phyloP scores from a whole-genome alignment of 352 stramenopile genomes.

The Globisporangium heterothallicum region DNA sequence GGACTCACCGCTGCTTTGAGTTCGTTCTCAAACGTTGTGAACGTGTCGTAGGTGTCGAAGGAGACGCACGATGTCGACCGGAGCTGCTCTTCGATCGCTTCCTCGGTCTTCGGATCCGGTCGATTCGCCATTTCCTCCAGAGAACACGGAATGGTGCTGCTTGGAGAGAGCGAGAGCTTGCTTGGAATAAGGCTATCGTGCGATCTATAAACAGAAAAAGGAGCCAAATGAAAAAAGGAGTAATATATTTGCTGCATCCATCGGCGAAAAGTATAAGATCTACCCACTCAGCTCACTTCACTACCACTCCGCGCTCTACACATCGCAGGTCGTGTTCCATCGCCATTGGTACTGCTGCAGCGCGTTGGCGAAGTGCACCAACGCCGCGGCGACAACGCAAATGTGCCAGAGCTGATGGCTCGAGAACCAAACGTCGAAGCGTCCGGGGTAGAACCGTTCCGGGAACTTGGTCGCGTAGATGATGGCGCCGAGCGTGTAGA shows the following conservation, averaged over 20 bases:
- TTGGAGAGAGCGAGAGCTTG: too few relatives aligned
- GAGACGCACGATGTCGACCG: constrained; percentile 1
- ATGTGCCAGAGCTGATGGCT: constrained; percentile 88
- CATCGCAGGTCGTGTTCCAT: constrained; percentile 75
- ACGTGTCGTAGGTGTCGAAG: constrained; percentile 8
- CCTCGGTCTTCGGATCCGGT: neutral
- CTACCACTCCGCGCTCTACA: constrained; percentile 18
- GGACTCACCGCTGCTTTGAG: constrained; percentile 1
- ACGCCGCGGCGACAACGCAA: constrained; percentile 78
- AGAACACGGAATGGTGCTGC: neutral
- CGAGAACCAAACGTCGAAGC: constrained; percentile 82
- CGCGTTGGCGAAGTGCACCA: constrained; percentile 80
- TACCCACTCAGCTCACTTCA: constrained; percentile 11
- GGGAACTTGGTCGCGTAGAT: constrained; percentile 85
- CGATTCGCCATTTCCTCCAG: neutral
- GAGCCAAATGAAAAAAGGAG: neutral
- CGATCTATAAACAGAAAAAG: neutral
- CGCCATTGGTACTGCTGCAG: constrained; percentile 86
- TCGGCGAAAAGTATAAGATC: neutral
- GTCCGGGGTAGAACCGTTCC: constrained; percentile 78
- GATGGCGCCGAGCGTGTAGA: constrained; percentile 77
- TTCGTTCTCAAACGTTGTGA: constrained; percentile 5
- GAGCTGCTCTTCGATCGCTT: constrained; percentile 7
- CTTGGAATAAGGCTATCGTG: too few relatives aligned
- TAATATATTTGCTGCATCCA: neutral